Evolutionary conservation across 1,284 basidiomycete genomes (phyloP), one percentile per base, ranked within the genome.

Genomic region (Psilocybe mexicana): DNA sequence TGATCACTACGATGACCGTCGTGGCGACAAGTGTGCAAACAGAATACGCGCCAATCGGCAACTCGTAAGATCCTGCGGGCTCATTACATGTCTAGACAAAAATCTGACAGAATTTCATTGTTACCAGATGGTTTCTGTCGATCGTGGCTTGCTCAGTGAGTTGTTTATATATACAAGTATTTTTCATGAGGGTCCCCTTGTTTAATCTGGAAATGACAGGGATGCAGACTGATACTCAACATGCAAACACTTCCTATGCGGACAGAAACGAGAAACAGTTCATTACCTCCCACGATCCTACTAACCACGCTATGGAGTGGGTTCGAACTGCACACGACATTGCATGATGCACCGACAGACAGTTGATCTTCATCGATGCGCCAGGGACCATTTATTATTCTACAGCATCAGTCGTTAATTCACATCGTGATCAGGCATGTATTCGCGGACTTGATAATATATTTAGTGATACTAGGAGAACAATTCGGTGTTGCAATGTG

Each of bases 141-240:
- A 63, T 69, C n/a, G 63, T 69, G 24, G 62, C 68, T 14, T 70
- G 63, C 25, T 63, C 66, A 45, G 70, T 70, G 53, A 58, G 68
- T 49, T 28, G 8, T 46, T 24, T 12, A 28, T 12, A 6, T 3
- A 11, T 3, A 14, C 38, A 14, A 14, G 11, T 5, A 40, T 3
- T 40, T 40, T 40, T n/a, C 4, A 14, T 3, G 6, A 6, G 35
- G 12, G 12, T 36, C 35, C 7, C 35, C 35, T 7, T 36, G 11
- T 4, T 12, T 40, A 11, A 40, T 12, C n/a, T 12, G 4, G 3
- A 4, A n/a, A 3, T 4, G 49, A 10, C 33, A 71, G 70, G 68
- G 70, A 1, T 68, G 66, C 55, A 63, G 69, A 35, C 54, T 70
- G 28, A 65, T 69, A 11, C 63, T 71, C 30, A 69, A 69, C 47